Conservation (phyloP, 148 eudicot species). For the Fagopyrum esculentum region DNA sequence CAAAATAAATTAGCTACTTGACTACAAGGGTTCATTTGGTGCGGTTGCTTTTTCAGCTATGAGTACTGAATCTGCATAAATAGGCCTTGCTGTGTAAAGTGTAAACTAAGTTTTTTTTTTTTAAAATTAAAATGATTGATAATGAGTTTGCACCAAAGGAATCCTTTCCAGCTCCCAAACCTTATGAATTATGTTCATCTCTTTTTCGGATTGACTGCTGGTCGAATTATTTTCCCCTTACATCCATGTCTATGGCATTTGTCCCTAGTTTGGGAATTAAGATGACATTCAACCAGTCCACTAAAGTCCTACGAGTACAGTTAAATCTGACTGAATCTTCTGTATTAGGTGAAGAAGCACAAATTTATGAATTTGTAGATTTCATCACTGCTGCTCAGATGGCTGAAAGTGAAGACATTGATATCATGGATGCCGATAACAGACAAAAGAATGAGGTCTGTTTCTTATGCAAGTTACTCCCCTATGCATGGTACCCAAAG, state of each 20-base stretch:
- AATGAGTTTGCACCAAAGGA: too few relatives aligned
- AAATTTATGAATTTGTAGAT: slow-evolving; percentile 67
- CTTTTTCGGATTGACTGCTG: not conserved
- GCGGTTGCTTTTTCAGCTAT: too few relatives aligned
- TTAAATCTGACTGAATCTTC: slow-evolving; percentile 1
- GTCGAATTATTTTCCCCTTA: not conserved
- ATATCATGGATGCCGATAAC: slow-evolving; percentile 21
- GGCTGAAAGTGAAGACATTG: slow-evolving; percentile 48
- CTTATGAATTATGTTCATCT: not conserved
- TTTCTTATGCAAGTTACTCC: slow-evolving; percentile 4
- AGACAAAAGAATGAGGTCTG: slow-evolving; percentile 45
- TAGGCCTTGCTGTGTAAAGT: too few relatives aligned
- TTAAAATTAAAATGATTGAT: too few relatives aligned
- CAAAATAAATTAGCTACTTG: too few relatives aligned
- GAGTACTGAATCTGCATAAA: too few relatives aligned
- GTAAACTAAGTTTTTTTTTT: too few relatives aligned
- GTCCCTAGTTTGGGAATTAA: not conserved
- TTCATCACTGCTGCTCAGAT: slow-evolving; percentile 79
- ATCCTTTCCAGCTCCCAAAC: too few relatives aligned
- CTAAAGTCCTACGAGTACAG: not conserved
- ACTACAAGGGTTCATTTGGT: too few relatives aligned
- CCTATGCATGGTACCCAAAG: not conserved
- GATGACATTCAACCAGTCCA: not conserved
- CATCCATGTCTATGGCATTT: not conserved
- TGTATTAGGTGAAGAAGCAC: slow-evolving; percentile 64